These are phyloP conservation scores for Colletotrichum coccodes DNA, from an alignment of 2,329 filamentous ascomycete genomes.

Conservation along the genomic window DNA sequence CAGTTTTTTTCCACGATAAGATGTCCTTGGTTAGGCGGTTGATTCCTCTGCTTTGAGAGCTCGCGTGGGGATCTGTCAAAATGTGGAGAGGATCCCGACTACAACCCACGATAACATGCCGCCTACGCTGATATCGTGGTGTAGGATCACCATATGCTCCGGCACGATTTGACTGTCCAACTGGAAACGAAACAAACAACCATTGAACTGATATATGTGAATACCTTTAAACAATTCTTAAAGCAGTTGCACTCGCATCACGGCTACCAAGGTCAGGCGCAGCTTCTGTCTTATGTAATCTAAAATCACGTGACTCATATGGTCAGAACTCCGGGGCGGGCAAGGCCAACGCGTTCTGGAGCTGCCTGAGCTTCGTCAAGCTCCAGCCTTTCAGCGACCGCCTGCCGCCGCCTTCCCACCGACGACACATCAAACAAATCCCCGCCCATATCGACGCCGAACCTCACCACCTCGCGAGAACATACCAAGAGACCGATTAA, in stretches of 20 bases:
- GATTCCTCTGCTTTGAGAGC: background rate
- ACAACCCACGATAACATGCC: background rate
- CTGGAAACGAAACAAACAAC: background rate
- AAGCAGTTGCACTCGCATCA: background rate
- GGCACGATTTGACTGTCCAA: no score
- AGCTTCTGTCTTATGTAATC: background rate
- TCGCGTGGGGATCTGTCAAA: background rate
- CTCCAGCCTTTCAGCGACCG: slow-evolving; percentile 43
- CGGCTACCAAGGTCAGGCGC: no score
- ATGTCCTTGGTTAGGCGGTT: background rate
- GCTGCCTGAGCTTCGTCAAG: slow-evolving; percentile 57
- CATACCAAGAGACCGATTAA: background rate
- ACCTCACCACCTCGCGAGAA: background rate
- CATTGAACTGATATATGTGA: background rate
- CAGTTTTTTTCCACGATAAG: background rate
- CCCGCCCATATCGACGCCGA: slow-evolving; percentile 2
- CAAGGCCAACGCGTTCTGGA: slow-evolving; percentile 52
- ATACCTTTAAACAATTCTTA: background rate
- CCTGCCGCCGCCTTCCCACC: slow-evolving; percentile 28
- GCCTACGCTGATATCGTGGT: background rate
- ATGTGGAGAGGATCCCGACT: background rate
- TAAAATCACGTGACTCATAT: slow-evolving; percentile 35
- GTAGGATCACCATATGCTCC: no score
- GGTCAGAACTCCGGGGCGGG: slow-evolving; percentile 26
- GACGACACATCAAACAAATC: slow-evolving; percentile 37